phyloP scores from a whole-genome alignment of 305 asterid genomes.

The Fraxinus floribunda region DNA sequence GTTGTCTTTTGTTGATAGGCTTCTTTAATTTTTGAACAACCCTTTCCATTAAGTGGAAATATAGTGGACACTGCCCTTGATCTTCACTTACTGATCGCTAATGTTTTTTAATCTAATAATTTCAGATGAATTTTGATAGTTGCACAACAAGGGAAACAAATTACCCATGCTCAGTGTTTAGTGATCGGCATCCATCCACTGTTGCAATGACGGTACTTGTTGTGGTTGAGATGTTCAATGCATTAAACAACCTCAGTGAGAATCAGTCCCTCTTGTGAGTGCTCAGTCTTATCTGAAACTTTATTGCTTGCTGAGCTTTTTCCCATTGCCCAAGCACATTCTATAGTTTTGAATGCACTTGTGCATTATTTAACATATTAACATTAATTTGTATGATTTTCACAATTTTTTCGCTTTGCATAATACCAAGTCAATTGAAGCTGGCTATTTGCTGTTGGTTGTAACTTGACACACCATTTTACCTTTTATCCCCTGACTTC shows the following conservation, averaged over 20 bases:
- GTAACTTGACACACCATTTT: not conserved
- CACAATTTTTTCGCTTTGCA: not conserved
- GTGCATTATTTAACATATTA: not conserved
- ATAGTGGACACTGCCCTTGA: not conserved
- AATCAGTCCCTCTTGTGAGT: conserved; percentile 96
- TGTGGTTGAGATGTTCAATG: conserved; percentile 98
- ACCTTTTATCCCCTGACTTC: not conserved
- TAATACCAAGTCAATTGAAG: not conserved
- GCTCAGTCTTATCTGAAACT: not conserved
- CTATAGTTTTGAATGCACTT: not conserved
- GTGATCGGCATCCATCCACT: conserved; percentile 93
- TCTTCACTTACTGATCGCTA: conserved; percentile 13
- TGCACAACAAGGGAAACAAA: conserved; percentile 82
- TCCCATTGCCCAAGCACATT: not conserved
- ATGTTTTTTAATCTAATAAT: conserved; percentile 27
- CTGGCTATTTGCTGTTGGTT: not conserved
- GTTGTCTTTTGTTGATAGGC: conserved; percentile 4
- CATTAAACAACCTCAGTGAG: conserved; percentile 96
- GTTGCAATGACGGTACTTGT: conserved; percentile 97
- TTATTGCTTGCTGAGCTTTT: conserved; percentile 3
- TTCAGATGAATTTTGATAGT: conserved; percentile 89
- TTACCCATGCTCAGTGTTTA: conserved; percentile 76
- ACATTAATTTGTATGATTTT: not conserved
- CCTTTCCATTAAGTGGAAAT: not conserved
- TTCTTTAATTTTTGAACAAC: conserved; percentile 1